Evolutionary conservation across 2,329 filamentous ascomycete species (phyloP).

Genomic region (Pestalotiopsis sp.): DNA sequence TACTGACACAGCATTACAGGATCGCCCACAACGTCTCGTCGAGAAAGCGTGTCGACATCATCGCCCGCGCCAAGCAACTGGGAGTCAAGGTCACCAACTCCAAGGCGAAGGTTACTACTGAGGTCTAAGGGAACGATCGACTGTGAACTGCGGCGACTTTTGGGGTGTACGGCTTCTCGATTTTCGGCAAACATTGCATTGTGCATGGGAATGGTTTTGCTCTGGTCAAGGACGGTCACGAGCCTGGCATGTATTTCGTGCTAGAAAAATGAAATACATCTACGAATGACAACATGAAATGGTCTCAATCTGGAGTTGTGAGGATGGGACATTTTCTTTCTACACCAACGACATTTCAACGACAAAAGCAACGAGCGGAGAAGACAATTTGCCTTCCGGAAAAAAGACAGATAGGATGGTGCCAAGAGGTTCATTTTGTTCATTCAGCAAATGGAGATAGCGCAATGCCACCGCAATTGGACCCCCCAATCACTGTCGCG

Average conservation of each 20-base stretch:
- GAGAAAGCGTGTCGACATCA: constrained; percentile 97
- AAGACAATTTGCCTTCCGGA: neutral
- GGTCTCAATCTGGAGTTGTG: constrained; percentile 14
- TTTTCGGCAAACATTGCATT: constrained; percentile 35
- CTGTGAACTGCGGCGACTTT: constrained; percentile 26
- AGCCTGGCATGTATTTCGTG: constrained; percentile 36
- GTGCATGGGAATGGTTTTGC: constrained; percentile 38
- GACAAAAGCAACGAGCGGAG: neutral
- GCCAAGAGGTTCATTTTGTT: neutral
- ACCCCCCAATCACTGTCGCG: neutral
- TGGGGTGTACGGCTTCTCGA: constrained; percentile 36
- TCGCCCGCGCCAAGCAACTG: constrained; percentile 95
- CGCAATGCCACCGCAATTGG: neutral
- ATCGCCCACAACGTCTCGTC: constrained; percentile 98
- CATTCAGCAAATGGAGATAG: neutral
- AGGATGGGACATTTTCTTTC: neutral
- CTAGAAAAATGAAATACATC: constrained; percentile 36
- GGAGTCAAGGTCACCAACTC: constrained; percentile 99
- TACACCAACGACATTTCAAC: neutral
- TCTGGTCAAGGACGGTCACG: constrained; percentile 37
- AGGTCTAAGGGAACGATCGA: constrained; percentile 62
- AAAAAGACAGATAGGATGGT: neutral
- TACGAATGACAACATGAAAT: constrained; percentile 32
- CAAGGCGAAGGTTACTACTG: constrained; percentile 98
- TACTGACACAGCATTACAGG: constrained; percentile 58